A percentile compares a stretch with the other conserved stretches of the same genome.
These are phyloP conservation scores for Allium cepa DNA, from an alignment of 106 monocot species.

Conservation along the genomic window DNA sequence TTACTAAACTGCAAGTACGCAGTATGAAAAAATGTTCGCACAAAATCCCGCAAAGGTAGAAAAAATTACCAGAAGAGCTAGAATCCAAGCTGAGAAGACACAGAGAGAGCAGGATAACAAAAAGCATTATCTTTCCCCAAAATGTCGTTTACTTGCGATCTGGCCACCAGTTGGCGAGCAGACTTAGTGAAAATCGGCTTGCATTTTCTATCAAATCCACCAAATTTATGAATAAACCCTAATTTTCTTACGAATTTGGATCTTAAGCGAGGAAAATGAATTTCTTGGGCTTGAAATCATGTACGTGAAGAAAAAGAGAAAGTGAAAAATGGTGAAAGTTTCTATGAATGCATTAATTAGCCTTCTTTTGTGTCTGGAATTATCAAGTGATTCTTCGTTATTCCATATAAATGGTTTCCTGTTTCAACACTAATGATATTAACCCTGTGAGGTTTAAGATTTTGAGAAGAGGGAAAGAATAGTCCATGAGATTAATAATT, in stretches of 20 bases:
- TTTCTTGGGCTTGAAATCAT: background rate
- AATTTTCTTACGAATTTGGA: background rate
- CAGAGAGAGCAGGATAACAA: background rate
- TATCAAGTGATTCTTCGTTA: background rate
- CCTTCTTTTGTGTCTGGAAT: background rate
- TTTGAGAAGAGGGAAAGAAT: too few relatives aligned
- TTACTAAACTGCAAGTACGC: too few relatives aligned
- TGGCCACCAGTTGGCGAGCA: background rate
- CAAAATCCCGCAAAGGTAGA: background rate
- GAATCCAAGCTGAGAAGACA: background rate
- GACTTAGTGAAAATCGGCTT: background rate
- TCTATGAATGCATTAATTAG: background rate
- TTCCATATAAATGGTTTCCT: too few relatives aligned
- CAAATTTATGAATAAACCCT: background rate
- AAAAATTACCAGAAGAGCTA: background rate
- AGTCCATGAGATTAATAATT: too few relatives aligned
- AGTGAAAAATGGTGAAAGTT: background rate
- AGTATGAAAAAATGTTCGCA: too few relatives aligned
- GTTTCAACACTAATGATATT: too few relatives aligned
- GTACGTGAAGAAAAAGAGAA: background rate
- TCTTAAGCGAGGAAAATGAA: background rate
- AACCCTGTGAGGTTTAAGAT: too few relatives aligned
- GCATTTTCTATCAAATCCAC: background rate
- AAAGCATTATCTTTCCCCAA: background rate
- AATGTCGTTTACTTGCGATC: background rate